Evolutionary conservation across 2,329 filamentous ascomycete species (phyloP), one percentile per base, ranked within the genome.

Genomic region (Ophiostoma quercus): DNA sequence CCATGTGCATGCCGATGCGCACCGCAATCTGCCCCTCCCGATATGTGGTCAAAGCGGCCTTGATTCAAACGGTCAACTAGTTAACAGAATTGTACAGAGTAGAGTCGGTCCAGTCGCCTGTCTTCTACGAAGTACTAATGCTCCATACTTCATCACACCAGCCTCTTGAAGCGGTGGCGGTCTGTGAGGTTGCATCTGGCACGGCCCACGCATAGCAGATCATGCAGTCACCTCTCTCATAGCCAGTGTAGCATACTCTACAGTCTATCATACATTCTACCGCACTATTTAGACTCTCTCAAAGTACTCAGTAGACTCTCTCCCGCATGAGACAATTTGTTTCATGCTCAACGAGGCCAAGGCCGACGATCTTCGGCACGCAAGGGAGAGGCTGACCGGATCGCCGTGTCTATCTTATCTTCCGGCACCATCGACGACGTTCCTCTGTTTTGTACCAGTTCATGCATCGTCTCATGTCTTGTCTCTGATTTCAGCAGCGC

Each of bases 161-260:
- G 57, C 25, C 57, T 32, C 69, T 60, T 25, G 14, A 3, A 6
- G 9, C 32, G 47, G 3, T 57, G 32, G 19, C 43, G 60, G 67
- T 70, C 69, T 68, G 69, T 68, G 69, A 68, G 69, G 69, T 70
- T 32, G 34, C 69, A 70, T 68, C 14, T 65, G 43, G 66, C 57
- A 47, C 65, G 65, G 60, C 39, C 68, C 22, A 67, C 54, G 43
- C 43, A 69, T 57, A 60, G 57, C 12, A 34, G 12, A 62, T 32
- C 57, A 62, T 62, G 51, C 51, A 57, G 11, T 57, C 51, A 57
- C n/a, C 11, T 29, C n/a, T n/a, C n/a, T n/a, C n/a, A n/a, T n/a
- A n/a, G n/a, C n/a, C n/a, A n/a, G n/a, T n/a, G n/a, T n/a, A n/a
- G n/a, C n/a, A n/a, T 29, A 29, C 25, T 29, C 25, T 29, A 29